Base-by-base conservation (phyloP, 1,284 basidiomycete species). In the Rhodotorula sp. region DNA sequence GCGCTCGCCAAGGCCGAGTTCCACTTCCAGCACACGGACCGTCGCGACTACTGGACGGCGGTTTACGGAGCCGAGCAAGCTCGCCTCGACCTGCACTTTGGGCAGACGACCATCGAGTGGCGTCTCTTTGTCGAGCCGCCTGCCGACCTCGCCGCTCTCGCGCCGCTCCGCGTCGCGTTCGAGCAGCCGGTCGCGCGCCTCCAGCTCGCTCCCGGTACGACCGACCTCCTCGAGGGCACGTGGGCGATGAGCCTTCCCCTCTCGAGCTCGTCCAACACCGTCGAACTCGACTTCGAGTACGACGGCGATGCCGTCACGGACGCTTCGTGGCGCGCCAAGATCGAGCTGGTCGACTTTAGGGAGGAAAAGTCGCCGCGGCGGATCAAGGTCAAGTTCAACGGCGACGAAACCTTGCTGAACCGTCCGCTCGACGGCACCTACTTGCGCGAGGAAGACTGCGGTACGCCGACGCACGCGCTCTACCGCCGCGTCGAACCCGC, bases 201-300 rank as follows among this genome's bases (percentile, higher is more conserved):
- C 75, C 84, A 85, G 15, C 78, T 85, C 71, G 77, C 81, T 58
- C 63, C 76, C 23, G 74, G 78, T 0, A 78, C 79, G 6, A 73
- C 79, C 21, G 80, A 80, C 61, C 80, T 97, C 18, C 84, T 96
- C 58, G 82, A 83, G 26, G 95, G 93, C 3, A 80, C 80, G 3
- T 97, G 93, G 93, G 87, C 93, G 77, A 85, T 97, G 69, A 90
- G 90, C 26, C 80, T 97, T 18, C 95, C 95, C 6, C 84, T 85
- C 54, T 80, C 83, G 14, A 85, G 84, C 7, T 82, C 85, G 6
- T 83, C 92, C 62, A 78, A 83, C 2, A 39, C 23, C 14, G 39
- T 93, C 75, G 85, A 84, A 14, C 85, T 97, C 58, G 92, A 91
- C 21, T 80, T 82, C 23, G 91, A 89, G 51, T 63, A 26, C 26